phyloP scores from a whole-genome alignment of 768 basidiomycete species.

The Dioszegia aurantiaca region DNA sequence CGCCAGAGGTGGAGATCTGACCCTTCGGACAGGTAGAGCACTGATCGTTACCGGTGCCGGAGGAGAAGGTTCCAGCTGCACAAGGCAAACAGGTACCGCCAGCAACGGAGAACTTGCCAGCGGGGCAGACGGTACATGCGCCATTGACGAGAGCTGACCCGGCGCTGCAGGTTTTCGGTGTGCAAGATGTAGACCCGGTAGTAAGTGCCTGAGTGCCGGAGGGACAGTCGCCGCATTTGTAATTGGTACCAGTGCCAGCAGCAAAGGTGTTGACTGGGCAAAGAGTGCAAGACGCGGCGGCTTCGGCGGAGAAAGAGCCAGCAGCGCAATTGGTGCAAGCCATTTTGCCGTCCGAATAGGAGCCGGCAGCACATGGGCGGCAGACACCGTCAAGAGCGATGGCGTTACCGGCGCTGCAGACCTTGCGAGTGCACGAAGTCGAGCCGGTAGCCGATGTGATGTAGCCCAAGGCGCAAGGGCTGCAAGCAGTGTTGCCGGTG shows the following conservation, averaged over 20 bases:
- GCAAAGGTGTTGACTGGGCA: conserved; percentile 2
- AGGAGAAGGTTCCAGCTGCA: background rate
- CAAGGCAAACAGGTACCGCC: too few relatives aligned
- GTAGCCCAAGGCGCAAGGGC: background rate
- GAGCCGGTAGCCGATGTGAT: background rate
- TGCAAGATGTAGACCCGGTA: background rate
- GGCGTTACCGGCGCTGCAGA: background rate
- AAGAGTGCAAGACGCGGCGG: background rate
- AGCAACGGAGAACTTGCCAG: background rate
- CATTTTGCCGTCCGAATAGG: background rate
- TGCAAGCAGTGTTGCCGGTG: conserved; percentile 7
- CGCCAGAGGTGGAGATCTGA: too few relatives aligned
- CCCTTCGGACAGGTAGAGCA: too few relatives aligned
- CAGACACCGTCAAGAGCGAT: background rate
- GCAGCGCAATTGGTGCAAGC: conserved; percentile 5
- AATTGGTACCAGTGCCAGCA: background rate
- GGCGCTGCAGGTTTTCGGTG: background rate
- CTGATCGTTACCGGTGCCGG: too few relatives aligned
- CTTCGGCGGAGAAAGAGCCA: background rate
- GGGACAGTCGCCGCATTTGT: too few relatives aligned
- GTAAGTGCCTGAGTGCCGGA: background rate
- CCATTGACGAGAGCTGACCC: background rate
- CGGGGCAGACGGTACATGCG: background rate
- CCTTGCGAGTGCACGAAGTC: background rate
- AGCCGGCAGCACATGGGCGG: background rate